phyloP scores from a whole-genome alignment of 2,329 filamentous ascomycete species.

The Claviceps capensis region DNA sequence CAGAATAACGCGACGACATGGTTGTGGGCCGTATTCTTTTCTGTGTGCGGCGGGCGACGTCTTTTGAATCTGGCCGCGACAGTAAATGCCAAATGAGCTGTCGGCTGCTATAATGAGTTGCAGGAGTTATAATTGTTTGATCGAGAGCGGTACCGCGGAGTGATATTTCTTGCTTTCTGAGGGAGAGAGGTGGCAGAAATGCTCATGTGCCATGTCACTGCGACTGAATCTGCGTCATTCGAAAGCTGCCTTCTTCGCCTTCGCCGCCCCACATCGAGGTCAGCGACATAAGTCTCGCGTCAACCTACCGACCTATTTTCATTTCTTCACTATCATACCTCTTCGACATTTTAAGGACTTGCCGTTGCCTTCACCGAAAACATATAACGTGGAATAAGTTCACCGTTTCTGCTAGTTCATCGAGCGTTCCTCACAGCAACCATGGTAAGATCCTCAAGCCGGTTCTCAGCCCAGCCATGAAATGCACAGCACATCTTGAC shows the following conservation, averaged over 20 bases:
- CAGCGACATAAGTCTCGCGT: neutral
- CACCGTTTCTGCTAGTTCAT: neutral
- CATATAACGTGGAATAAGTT: neutral
- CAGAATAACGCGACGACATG: slow-evolving; percentile 13
- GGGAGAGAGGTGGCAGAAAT: too few species aligned
- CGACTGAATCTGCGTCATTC: slow-evolving; percentile 8
- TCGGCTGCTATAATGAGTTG: neutral
- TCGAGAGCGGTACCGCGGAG: neutral
- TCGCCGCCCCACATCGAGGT: slow-evolving; percentile 1
- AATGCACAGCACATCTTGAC: neutral
- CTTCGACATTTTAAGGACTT: neutral
- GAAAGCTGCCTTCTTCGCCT: slow-evolving; percentile 6
- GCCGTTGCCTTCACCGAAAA: neutral
- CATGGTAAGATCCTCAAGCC: neutral
- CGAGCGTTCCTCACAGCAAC: neutral
- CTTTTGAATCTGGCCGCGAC: neutral
- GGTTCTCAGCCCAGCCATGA: neutral
- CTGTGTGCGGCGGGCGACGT: neutral
- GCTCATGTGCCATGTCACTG: neutral
- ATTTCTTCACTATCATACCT: neutral
- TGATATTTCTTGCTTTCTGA: too few species aligned
- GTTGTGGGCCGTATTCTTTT: too few species aligned
- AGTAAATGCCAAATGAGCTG: neutral
- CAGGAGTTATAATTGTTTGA: neutral
- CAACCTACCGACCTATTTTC: neutral